Evolutionary conservation across 106 monocot genomes (phyloP).

Genomic region (Allium fistulosum): DNA sequence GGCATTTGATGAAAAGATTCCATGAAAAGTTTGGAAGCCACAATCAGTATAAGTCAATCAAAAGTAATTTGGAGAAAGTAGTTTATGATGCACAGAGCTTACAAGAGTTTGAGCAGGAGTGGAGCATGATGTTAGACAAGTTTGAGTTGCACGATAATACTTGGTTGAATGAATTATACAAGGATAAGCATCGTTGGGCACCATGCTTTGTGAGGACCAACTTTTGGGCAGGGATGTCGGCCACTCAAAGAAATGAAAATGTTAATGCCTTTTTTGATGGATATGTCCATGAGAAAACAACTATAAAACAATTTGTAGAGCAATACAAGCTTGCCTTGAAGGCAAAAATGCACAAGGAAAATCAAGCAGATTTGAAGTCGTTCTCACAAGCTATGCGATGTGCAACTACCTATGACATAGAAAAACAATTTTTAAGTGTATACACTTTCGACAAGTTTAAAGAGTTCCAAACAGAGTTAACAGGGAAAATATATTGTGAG

Average conservation of each 20-base stretch:
- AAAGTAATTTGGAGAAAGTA: background rate
- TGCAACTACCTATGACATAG: slow-evolving; percentile 6
- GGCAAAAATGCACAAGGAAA: no score
- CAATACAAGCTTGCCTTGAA: background rate
- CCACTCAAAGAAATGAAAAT: slow-evolving; percentile 10
- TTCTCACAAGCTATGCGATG: no score
- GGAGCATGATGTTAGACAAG: background rate
- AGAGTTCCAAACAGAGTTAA: slow-evolving; percentile 6
- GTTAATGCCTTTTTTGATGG: slow-evolving; percentile 4
- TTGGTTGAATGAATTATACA: slow-evolving; percentile 1
- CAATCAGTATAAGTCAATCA: background rate
- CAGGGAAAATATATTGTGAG: slow-evolving; percentile 9
- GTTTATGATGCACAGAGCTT: background rate
- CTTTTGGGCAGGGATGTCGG: slow-evolving; percentile 9
- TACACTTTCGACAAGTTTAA: slow-evolving; percentile 10
- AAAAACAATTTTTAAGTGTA: slow-evolving; percentile 9
- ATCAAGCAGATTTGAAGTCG: no score
- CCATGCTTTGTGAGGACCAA: background rate
- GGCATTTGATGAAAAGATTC: background rate
- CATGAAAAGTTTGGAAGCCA: background rate
- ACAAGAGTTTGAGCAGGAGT: background rate
- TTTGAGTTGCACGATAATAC: background rate
- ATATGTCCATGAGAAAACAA: background rate
- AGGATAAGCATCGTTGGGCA: background rate
- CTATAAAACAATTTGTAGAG: slow-evolving; percentile 4